Evolutionary conservation across 225 moss, liverwort and hornwort species (phyloP), one percentile per base, ranked within the genome.

Genomic region (Polytrichum formosum): DNA sequence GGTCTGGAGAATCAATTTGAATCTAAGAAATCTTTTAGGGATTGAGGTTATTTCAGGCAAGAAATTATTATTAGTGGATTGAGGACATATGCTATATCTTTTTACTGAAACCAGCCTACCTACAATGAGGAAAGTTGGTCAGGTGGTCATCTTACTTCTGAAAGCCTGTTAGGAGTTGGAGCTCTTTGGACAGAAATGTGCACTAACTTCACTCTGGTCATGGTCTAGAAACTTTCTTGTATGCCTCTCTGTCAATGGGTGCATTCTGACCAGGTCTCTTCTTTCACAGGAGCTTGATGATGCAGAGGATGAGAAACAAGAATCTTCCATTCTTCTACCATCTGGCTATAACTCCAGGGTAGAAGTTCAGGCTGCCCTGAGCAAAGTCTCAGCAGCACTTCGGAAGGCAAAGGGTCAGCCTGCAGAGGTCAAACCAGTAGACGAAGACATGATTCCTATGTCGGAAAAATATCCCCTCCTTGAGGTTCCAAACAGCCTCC

Each of bases 391-490:
- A 54, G 82, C 87, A 21, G 79, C 91, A 53, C 77, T 96, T 46
- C 85, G 87, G 63, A 96, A 92, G 79, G 83, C 89, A 46, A 96
- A 86, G 74, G 96, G 96, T 56, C 91, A 92, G 80, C 88, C 85
- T 73, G 86, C 86, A 23, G 90, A 87, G 66, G 73, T 77, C 25
- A 91, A 93, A 78, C 82, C 82, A 66, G 92, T 83, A 22, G 91
- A 96, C 61, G 79, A 84, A 60, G 96, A 92, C 30, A 81, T 82
- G 65, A 77, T 86, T 10, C 76, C 81, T 33, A 68, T 72, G 53
- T 85, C 85, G 13, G 93, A 96, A 66, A 91, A 86, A 74, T 96
- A 92, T 71, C 96, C 90, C 60, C 92, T 96, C 71, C 78, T 96
- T 72, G 96, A 92, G 77, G 82, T 93, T 46, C 96, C 96, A 2